Percentiles rank a stretch among this genome's conserved stretches.
Evolutionary conservation across 305 asterid genomes (phyloP).

Genomic region (Ajuga reptans): DNA sequence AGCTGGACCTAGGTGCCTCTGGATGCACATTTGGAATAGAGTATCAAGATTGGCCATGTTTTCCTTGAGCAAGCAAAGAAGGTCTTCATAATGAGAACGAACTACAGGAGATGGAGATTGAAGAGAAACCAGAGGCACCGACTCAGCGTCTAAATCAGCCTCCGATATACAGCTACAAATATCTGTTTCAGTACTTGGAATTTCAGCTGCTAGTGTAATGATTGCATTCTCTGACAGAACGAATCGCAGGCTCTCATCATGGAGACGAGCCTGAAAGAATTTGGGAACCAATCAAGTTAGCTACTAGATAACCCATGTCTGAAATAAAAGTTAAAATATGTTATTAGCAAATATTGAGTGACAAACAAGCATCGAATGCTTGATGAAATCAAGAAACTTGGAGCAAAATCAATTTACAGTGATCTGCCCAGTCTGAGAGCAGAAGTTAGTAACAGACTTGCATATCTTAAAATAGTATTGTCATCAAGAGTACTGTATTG

Average conservation of each 20-base stretch:
- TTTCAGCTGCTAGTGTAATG: conserved; percentile 53
- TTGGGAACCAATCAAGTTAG: conserved; percentile 23
- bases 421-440: background rate
- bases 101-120: conserved; percentile 70
- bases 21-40: conserved; percentile 42
- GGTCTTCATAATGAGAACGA: conserved; percentile 61
- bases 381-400: background rate
- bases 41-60: conserved; percentile 35
- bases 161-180: conserved; percentile 44
- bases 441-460: background rate
- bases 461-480: background rate
- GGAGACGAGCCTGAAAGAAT: conserved; percentile 82
- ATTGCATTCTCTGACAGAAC: conserved; percentile 77
- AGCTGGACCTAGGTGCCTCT: conserved; percentile 50
- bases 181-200: conserved; percentile 51
- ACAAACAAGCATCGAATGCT: background rate
- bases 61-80: conserved; percentile 45
- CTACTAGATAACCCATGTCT: background rate
- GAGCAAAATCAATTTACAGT: background rate
- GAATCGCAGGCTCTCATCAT: conserved; percentile 85
- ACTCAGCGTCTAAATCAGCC: conserved; percentile 58
- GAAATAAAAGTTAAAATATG: background rate
- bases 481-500: background rate
- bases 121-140: conserved; percentile 20
- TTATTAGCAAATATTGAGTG: background rate